Evolutionary conservation across 495 filamentous ascomycete genomes (phyloP).

Genomic region (Podospora comata): DNA sequence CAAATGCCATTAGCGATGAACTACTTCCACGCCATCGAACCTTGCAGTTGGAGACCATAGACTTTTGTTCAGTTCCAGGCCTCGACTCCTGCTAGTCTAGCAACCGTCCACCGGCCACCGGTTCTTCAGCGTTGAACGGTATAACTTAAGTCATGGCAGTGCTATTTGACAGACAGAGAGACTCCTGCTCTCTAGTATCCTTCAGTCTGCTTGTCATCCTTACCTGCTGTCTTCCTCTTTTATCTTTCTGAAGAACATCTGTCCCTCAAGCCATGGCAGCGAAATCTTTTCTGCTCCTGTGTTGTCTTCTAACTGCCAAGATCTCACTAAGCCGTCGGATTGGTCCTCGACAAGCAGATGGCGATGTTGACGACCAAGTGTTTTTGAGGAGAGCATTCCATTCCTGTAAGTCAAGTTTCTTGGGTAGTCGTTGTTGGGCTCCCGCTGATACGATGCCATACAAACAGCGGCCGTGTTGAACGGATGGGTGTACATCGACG

Average conservation of each 20-base stretch:
- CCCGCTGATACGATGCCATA: neutral
- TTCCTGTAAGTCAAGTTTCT: conserved; percentile 22
- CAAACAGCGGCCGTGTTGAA: conserved; percentile 24
- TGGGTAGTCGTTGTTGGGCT: neutral
- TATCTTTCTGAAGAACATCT: neutral
- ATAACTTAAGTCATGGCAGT: neutral
- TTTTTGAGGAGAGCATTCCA: conserved; percentile 29
- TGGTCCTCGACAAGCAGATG: conserved; percentile 23
- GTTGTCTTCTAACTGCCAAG: neutral
- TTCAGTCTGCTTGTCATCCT: neutral
- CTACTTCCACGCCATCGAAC: neutral
- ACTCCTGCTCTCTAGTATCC: neutral
- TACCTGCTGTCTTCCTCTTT: neutral
- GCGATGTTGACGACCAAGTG: conserved; percentile 15
- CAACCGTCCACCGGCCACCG: neutral
- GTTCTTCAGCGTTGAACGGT: neutral
- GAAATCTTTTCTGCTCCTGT: neutral
- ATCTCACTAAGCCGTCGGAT: neutral
- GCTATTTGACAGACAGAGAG: neutral
- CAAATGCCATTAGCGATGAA: neutral
- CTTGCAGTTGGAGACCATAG: neutral
- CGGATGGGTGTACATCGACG: conserved; percentile 26
- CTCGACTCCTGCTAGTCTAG: neutral
- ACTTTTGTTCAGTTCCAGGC: neutral
- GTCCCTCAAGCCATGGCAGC: conserved; percentile 5